These are phyloP conservation scores for Gremmenia infestans DNA, from an alignment of 2,329 filamentous ascomycete genomes.

Conservation along the genomic window DNA sequence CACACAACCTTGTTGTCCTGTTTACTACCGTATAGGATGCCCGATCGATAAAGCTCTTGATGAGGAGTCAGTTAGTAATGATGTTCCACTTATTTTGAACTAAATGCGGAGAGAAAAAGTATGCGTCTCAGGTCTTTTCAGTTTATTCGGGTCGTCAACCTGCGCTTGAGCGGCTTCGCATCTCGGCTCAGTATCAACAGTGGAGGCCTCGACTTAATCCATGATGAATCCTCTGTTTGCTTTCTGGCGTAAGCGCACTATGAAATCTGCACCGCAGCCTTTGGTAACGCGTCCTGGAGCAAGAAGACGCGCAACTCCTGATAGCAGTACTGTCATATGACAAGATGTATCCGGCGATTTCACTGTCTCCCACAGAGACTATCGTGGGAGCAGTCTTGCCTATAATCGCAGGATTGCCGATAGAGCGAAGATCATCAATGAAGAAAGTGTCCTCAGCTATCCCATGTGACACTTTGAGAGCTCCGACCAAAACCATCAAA, in stretches of 20 bases:
- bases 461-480: neutral
- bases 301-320: slow-evolving; percentile 47
- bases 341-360: slow-evolving; percentile 26
- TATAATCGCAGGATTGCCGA: slow-evolving; percentile 25
- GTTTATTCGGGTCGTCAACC: slow-evolving; percentile 46
- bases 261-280: slow-evolving; percentile 51
- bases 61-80: slow-evolving; percentile 1
- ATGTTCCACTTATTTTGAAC: neutral
- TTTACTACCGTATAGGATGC: slow-evolving; percentile 18
- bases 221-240: no score
- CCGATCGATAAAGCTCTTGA: slow-evolving; percentile 23
- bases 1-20: slow-evolving; percentile 12
- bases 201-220: no score
- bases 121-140: slow-evolving; percentile 71
- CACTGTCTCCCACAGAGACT: slow-evolving; percentile 27
- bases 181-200: slow-evolving; percentile 4
- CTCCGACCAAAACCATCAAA: slow-evolving; percentile 42
- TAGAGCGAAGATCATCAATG: neutral
- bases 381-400: slow-evolving; percentile 28
- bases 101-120: neutral
- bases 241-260: no score
- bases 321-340: slow-evolving; percentile 38
- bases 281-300: slow-evolving; percentile 48
- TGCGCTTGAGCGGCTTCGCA: slow-evolving; percentile 32
- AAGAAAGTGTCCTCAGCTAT: slow-evolving; percentile 23